Percentiles rank a stretch among this genome's conserved stretches.
Evolutionary conservation across 495 filamentous ascomycete species (phyloP).

Genomic region (Penicillium salamii): DNA sequence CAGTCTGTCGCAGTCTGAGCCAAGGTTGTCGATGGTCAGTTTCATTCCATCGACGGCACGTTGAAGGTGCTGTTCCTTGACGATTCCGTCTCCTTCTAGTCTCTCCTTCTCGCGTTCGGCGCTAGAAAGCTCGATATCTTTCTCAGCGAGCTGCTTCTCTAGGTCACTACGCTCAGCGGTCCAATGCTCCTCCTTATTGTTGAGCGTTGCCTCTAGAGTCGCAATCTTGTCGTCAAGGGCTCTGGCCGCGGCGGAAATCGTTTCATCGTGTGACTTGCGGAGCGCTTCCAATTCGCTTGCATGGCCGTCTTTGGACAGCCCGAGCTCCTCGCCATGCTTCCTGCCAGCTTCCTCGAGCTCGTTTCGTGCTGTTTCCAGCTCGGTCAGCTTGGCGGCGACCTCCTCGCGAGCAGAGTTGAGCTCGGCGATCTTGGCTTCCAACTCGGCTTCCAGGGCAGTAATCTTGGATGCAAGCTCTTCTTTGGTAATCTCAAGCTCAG

Average conservation of each 20-base stretch:
- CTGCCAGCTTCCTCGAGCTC: conserved; percentile 30
- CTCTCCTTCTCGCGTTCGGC: conserved; percentile 48
- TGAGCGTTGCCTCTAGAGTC: conserved; percentile 31
- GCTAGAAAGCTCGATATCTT: conserved; percentile 32
- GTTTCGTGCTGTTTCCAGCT: conserved; percentile 20
- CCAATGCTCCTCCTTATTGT: conserved; percentile 39
- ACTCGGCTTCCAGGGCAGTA: conserved; percentile 21
- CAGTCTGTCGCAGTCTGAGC: conserved; percentile 54
- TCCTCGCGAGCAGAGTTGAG: conserved; percentile 30
- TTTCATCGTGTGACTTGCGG: conserved; percentile 18
- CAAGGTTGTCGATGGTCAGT: conserved; percentile 49
- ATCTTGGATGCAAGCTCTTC: conserved; percentile 35
- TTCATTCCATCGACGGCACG: conserved; percentile 48
- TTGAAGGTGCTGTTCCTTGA: conserved; percentile 51
- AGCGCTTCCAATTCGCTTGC: conserved; percentile 29
- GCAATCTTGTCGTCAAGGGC: conserved; percentile 38
- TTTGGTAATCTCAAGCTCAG: conserved; percentile 33
- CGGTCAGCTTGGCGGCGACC: conserved; percentile 17
- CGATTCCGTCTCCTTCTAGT: conserved; percentile 43
- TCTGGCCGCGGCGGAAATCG: conserved; percentile 29
- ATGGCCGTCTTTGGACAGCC: conserved; percentile 22
- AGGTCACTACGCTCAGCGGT: conserved; percentile 29
- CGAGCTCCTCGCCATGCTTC: conserved; percentile 15
- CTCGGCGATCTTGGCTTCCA: conserved; percentile 27
- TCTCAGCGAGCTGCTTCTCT: conserved; percentile 38